These are phyloP conservation scores for Podospora fimiseda DNA, from an alignment of 495 filamentous ascomycete species.

Conservation along the genomic window DNA sequence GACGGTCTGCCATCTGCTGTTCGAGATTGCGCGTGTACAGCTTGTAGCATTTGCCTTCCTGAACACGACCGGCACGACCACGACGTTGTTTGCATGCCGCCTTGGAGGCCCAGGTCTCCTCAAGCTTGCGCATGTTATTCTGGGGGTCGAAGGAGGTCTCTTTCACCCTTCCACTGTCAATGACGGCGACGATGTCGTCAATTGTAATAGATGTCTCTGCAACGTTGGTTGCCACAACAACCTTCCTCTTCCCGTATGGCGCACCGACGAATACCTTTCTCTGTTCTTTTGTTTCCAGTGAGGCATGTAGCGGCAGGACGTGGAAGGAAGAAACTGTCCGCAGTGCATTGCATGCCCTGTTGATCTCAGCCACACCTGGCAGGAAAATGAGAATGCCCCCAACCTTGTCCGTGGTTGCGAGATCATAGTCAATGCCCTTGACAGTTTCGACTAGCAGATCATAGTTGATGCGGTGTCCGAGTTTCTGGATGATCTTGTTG, in stretches of 20 bases:
- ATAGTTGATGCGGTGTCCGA: constrained; percentile 90
- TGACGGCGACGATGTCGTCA: constrained; percentile 92
- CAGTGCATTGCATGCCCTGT: constrained; percentile 66
- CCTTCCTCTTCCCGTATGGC: constrained; percentile 76
- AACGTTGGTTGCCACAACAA: constrained; percentile 91
- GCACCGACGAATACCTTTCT: constrained; percentile 73
- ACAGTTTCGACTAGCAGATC: constrained; percentile 76
- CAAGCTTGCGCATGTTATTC: constrained; percentile 88
- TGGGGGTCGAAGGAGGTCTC: constrained; percentile 91
- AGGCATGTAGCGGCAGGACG: constrained; percentile 85
- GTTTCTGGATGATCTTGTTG: constrained; percentile 59
- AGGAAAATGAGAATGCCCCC: constrained; percentile 94
- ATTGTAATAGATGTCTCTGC: constrained; percentile 98
- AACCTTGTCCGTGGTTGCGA: constrained; percentile 50
- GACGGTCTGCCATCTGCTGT: constrained; percentile 76
- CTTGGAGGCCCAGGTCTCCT: constrained; percentile 90
- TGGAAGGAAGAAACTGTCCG: constrained; percentile 63
- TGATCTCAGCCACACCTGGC: constrained; percentile 81
- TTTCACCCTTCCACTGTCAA: constrained; percentile 91
- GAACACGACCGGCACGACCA: constrained; percentile 87
- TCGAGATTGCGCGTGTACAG: constrained; percentile 85
- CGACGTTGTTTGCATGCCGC: constrained; percentile 96
- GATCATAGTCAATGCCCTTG: constrained; percentile 67
- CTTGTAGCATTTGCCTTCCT: constrained; percentile 89
- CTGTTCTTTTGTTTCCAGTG: constrained; percentile 80